These are phyloP conservation scores for Maudiozyma serrabonitensis DNA, from an alignment of 805 yeast species.

Conservation along the genomic window DNA sequence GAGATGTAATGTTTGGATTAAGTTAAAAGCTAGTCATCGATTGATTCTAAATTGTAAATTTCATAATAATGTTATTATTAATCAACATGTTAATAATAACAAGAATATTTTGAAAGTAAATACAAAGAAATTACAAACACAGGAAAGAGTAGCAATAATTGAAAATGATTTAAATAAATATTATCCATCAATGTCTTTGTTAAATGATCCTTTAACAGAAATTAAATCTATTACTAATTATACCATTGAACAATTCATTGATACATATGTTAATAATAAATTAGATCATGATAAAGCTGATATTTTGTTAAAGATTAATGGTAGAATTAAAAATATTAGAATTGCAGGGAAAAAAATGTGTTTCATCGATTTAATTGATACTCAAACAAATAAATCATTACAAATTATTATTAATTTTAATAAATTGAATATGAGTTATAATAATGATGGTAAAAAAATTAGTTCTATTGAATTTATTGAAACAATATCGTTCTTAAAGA, in stretches of 20 bases:
- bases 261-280: conserved; percentile 2
- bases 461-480: conserved; percentile 2
- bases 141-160: conserved; percentile 14
- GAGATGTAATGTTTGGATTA: too few relatives aligned
- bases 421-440: neutral
- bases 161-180: conserved; percentile 7
- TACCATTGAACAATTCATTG: conserved; percentile 9
- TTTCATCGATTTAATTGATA: conserved; percentile 20
- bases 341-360: conserved; percentile 27
- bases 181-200: conserved; percentile 22
- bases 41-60: neutral
- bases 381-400: conserved; percentile 6
- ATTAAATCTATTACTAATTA: conserved; percentile 4
- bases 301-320: conserved; percentile 6
- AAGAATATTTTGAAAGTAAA: conserved; percentile 5
- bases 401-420: conserved; percentile 22
- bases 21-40: neutral
- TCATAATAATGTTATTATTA: neutral
- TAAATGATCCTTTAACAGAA: neutral
- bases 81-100: too few relatives aligned
- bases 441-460: neutral
- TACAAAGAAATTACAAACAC: conserved; percentile 15
- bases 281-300: neutral
- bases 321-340: conserved; percentile 23
- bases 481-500: conserved; percentile 33